phyloP scores from a whole-genome alignment of 306 rosid species.

The Boehmeria nivea region DNA sequence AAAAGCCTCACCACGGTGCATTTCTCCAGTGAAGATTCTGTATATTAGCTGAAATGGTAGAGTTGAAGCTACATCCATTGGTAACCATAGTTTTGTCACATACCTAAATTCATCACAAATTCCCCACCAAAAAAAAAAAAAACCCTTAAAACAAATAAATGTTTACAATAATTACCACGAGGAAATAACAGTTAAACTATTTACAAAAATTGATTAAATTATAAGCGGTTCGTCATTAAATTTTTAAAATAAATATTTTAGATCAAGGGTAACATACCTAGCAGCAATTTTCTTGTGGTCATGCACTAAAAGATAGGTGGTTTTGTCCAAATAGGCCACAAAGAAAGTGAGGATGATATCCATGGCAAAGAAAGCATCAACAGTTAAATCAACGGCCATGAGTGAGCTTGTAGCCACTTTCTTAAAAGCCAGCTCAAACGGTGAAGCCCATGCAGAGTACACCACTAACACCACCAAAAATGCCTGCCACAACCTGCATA shows the following conservation, averaged over 20 bases:
- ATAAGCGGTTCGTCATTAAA: too few species aligned
- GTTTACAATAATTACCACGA: too few species aligned
- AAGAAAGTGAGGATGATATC: conserved; percentile 73
- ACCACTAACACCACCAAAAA: conserved; percentile 61
- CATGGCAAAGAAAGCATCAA: conserved; percentile 65
- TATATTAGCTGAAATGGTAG: conserved; percentile 55
- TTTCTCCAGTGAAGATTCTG: conserved; percentile 41
- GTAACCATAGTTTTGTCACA: conserved; percentile 45
- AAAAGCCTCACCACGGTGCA: conserved; percentile 26
- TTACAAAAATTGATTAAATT: too few species aligned
- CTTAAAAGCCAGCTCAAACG: conserved; percentile 75
- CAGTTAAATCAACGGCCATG: conserved; percentile 50
- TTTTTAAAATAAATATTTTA: too few species aligned
- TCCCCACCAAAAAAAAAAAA: not conserved
- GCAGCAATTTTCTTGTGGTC: conserved; percentile 72
- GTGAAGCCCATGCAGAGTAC: conserved; percentile 88
- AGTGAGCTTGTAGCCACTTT: conserved; percentile 40
- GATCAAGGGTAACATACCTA: conserved; percentile 30
- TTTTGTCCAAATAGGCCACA: conserved; percentile 75
- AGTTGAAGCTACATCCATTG: conserved; percentile 73
- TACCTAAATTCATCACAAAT: conserved; percentile 34
- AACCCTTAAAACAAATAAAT: not conserved
- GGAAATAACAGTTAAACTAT: too few species aligned
- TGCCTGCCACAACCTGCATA: conserved; percentile 70
- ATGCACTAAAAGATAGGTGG: conserved; percentile 70